phyloP scores from a whole-genome alignment of 2,329 filamentous ascomycete species.

The Monosporascus sp. region DNA sequence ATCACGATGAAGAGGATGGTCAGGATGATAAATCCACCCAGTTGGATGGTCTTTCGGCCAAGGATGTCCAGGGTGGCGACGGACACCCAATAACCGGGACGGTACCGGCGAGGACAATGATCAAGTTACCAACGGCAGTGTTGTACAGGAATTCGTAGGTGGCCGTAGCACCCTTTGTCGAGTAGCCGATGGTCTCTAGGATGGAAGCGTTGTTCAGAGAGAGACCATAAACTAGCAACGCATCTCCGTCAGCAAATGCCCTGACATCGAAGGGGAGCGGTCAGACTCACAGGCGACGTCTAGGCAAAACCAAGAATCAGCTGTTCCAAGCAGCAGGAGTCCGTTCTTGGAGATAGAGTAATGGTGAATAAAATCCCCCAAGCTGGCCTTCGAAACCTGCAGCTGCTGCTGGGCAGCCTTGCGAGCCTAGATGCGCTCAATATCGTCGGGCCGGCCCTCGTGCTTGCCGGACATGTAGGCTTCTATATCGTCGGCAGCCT shows the following conservation, averaged over 20 bases:
- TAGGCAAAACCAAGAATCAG: slow-evolving; percentile 73
- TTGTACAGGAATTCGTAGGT: slow-evolving; percentile 69
- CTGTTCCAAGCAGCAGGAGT: slow-evolving; percentile 70
- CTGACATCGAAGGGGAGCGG: slow-evolving; percentile 15
- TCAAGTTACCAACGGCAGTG: slow-evolving; percentile 72
- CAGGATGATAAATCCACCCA: slow-evolving; percentile 56
- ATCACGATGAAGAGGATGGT: slow-evolving; percentile 54
- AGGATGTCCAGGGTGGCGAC: slow-evolving; percentile 68
- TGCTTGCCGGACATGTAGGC: slow-evolving; percentile 65
- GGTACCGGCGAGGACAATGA: slow-evolving; percentile 71
- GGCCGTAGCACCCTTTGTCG: slow-evolving; percentile 42
- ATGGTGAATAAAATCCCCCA: slow-evolving; percentile 64
- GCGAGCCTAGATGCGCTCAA: slow-evolving; percentile 55
- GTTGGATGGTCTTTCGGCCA: slow-evolving; percentile 73
- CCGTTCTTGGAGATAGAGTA: slow-evolving; percentile 68
- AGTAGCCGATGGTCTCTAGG: slow-evolving; percentile 66
- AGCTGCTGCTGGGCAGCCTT: slow-evolving; percentile 49
- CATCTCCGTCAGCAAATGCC: slow-evolving; percentile 27
- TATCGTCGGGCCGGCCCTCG: slow-evolving; percentile 61
- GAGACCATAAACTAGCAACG: slow-evolving; percentile 49
- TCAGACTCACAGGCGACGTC: slow-evolving; percentile 41
- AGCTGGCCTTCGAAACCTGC: slow-evolving; percentile 64
- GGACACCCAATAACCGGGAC: slow-evolving; percentile 78
- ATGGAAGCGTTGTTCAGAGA: slow-evolving; percentile 74
- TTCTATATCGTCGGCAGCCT: slow-evolving; percentile 66